These are phyloP conservation scores for Cerioporus squamosus DNA, from an alignment of 1,284 basidiomycete species.

Conservation along the genomic window DNA sequence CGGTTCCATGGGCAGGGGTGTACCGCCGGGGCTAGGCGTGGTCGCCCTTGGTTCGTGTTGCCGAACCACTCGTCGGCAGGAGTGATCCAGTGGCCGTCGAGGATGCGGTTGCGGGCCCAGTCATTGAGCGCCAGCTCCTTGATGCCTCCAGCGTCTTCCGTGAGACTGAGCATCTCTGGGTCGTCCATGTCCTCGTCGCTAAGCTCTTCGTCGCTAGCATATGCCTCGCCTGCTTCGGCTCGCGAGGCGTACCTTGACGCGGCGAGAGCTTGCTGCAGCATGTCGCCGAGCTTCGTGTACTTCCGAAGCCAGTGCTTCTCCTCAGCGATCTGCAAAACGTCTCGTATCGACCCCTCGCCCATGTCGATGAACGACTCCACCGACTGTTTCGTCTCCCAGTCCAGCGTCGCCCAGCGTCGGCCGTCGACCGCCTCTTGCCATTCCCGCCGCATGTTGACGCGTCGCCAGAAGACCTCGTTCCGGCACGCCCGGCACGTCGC, in stretches of 20 bases:
- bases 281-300: constrained; percentile 64
- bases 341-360: constrained; percentile 68
- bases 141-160: constrained; percentile 62
- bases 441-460: constrained; percentile 46
- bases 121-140: constrained; percentile 70
- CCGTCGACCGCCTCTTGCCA: constrained; percentile 67
- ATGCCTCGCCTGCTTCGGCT: constrained; percentile 42
- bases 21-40: constrained; percentile 48
- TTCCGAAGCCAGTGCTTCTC: constrained; percentile 73
- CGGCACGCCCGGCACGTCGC: constrained; percentile 70
- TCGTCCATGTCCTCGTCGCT: constrained; percentile 66
- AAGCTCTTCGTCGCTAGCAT: constrained; percentile 42
- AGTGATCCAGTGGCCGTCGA: constrained; percentile 75
- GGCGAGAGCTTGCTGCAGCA: constrained; percentile 69
- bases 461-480: constrained; percentile 62
- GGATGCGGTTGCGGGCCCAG: constrained; percentile 70
- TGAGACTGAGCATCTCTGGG: constrained; percentile 57
- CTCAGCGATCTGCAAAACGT: constrained; percentile 61
- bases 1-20: constrained; percentile 73
- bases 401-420: constrained; percentile 43
- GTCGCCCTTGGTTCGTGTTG: constrained; percentile 43
- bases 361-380: constrained; percentile 71
- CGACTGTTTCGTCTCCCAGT: constrained; percentile 69
- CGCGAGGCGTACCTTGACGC: constrained; percentile 51
- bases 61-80: constrained; percentile 71